Evolutionary conservation across 2,329 filamentous ascomycete species (phyloP).

Genomic region (Metarhizium sp.): DNA sequence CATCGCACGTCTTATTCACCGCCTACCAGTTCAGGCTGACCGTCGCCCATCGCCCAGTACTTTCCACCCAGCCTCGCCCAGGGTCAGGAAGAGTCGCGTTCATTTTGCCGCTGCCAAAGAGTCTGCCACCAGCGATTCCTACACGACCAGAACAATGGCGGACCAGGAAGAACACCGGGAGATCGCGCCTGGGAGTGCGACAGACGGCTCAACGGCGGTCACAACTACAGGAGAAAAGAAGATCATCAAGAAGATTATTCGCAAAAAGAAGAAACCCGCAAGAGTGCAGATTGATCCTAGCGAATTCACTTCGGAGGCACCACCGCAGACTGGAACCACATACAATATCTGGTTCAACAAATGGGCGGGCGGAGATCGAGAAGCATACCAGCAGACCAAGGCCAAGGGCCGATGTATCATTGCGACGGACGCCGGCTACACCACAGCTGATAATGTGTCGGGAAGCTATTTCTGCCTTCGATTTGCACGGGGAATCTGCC

Average conservation of each 20-base stretch:
- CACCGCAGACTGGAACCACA: conserved; percentile 85
- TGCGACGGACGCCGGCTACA: conserved; percentile 69
- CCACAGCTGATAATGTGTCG: conserved; percentile 62
- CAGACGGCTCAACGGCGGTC: conserved; percentile 22
- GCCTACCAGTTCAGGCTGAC: not conserved
- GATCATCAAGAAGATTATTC: conserved; percentile 76
- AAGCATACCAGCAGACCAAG: conserved; percentile 81
- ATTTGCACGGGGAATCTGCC: conserved; percentile 74
- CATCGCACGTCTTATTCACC: not conserved
- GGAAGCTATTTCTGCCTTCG: conserved; percentile 90
- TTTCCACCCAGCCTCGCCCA: not conserved
- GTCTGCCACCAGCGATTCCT: not conserved
- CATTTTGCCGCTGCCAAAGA: not conserved
- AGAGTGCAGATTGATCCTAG: conserved; percentile 83
- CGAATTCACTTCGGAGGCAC: conserved; percentile 72
- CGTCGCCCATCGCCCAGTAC: not conserved
- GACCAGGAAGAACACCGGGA: conserved; percentile 19
- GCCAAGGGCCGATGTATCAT: conserved; percentile 85
- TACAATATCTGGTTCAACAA: conserved; percentile 96
- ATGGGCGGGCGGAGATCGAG: conserved; percentile 90
- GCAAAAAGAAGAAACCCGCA: conserved; percentile 83
- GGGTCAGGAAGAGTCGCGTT: not conserved
- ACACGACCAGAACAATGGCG: conserved; percentile 17
- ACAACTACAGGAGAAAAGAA: conserved; percentile 42
- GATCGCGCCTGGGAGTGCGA: not conserved